Base-by-base conservation (phyloP, 2,329 filamentous ascomycete species). In the Grosmannia serpens region DNA sequence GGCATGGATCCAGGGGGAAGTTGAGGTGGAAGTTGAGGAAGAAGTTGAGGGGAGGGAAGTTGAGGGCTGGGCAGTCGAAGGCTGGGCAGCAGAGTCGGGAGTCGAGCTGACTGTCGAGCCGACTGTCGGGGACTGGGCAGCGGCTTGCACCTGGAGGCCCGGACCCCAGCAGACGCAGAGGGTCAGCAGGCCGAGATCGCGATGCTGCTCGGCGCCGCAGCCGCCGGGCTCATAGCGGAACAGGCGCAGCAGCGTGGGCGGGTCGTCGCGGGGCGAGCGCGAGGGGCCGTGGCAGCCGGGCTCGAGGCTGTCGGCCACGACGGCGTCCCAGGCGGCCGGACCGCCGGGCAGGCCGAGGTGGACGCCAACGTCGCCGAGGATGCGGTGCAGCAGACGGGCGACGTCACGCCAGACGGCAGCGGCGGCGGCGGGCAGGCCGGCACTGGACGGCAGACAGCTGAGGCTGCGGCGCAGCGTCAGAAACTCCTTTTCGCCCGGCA, bases 151-250 rank as follows among this genome's bases (percentile, higher is more conserved):
- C 50, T 65, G 62, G 55, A 66, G 59, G 1, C 64, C 64, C n/a
- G 33, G 24, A 3, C 62, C 65, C 54, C 62, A 60, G 55, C 62
- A 64, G 4, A 63, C 60, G 24, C 62, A 63, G 13, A 66, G 38
- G 4, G 64, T 66, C 38, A 65, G 41, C 29, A 65, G 44, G 47
- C 64, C 64, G 2, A 65, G 59, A 35, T 65, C 64, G 31, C 61
- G 59, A 52, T 65, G 64, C 33, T 47, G 60, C 53, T 65, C 64
- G 26, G 64, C 63, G 15, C 62, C 60, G 31, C 62, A 63, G 8
- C 62, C 62, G 31, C 60, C 59, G 15, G 61, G 61, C 29, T 61
- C 63, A 52, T 65, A 65, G 38, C 63, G 61, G 52, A 65, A 65
- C 7, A 65, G 58, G 3, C 64, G 62, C 58, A 65, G 56, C 55